These are phyloP conservation scores for Didymella exigua DNA, from an alignment of 2,329 filamentous ascomycete species.

Conservation along the genomic window DNA sequence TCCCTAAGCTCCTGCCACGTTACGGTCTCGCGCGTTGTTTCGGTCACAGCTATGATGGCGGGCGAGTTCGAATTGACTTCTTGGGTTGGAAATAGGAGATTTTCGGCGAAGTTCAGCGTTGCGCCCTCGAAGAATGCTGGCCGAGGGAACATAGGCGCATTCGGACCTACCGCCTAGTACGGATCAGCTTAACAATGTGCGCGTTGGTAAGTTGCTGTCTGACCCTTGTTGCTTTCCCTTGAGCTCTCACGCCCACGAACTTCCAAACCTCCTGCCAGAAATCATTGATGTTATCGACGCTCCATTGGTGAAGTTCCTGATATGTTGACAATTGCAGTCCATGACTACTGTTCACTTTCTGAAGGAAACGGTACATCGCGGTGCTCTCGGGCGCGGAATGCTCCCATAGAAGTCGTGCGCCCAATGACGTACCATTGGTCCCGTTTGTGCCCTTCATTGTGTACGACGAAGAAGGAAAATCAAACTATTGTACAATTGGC, in stretches of 20 bases:
- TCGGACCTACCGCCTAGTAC: slow-evolving; percentile 68
- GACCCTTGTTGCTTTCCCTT: slow-evolving; percentile 66
- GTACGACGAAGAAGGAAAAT: background rate
- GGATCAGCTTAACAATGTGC: slow-evolving; percentile 18
- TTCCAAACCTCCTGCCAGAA: slow-evolving; percentile 91
- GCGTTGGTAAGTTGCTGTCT: slow-evolving; percentile 26
- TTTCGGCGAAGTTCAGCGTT: slow-evolving; percentile 91
- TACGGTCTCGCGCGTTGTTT: slow-evolving; percentile 67
- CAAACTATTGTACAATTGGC: background rate
- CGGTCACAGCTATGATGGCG: slow-evolving; percentile 82
- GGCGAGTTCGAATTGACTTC: slow-evolving; percentile 63
- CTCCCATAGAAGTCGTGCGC: slow-evolving; percentile 63
- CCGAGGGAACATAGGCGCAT: slow-evolving; percentile 79
- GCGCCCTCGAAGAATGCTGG: slow-evolving; percentile 83
- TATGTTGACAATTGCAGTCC: slow-evolving; percentile 68
- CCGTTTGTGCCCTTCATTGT: slow-evolving; percentile 22
- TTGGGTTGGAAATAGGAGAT: slow-evolving; percentile 78
- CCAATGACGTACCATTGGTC: slow-evolving; percentile 31
- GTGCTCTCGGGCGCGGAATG: slow-evolving; percentile 71
- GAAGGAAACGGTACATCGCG: slow-evolving; percentile 73
- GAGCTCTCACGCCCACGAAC: slow-evolving; percentile 76
- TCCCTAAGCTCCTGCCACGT: slow-evolving; percentile 84
- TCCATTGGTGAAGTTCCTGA: slow-evolving; percentile 82
- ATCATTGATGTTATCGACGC: slow-evolving; percentile 71
- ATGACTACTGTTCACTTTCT: slow-evolving; percentile 71